Percentiles rank a stretch among this genome's conserved stretches.
These are phyloP conservation scores for Aspergillus floridensis DNA, from an alignment of 2,329 filamentous ascomycete species.

Conservation along the genomic window DNA sequence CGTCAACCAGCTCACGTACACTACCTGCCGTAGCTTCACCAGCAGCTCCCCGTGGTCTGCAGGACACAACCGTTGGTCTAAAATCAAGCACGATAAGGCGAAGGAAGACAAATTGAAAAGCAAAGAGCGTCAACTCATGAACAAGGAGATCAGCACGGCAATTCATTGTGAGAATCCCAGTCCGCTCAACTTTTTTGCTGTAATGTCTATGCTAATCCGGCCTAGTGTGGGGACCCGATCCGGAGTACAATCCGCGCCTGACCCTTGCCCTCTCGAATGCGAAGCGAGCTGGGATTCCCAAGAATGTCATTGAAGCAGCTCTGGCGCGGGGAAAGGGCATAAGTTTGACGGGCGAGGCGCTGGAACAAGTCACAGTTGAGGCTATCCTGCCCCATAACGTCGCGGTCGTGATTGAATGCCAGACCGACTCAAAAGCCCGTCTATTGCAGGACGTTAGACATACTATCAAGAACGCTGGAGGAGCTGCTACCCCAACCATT, in stretches of 20 bases:
- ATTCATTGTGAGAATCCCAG: slow-evolving; percentile 62
- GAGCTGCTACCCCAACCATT: slow-evolving; percentile 67
- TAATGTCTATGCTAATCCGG: slow-evolving; percentile 11
- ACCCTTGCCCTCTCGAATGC: slow-evolving; percentile 70
- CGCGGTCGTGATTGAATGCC: slow-evolving; percentile 77
- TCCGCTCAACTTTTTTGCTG: background rate
- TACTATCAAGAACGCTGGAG: slow-evolving; percentile 69
- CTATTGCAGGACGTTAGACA: slow-evolving; percentile 70
- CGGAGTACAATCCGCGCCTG: slow-evolving; percentile 71
- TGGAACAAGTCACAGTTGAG: slow-evolving; percentile 79
- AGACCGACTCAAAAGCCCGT: slow-evolving; percentile 77
- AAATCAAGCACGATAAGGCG: slow-evolving; percentile 93
- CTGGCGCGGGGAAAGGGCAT: slow-evolving; percentile 86
- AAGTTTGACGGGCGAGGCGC: slow-evolving; percentile 67
- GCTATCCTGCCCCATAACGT: slow-evolving; percentile 71
- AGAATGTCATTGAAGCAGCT: slow-evolving; percentile 77
- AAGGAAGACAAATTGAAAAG: slow-evolving; percentile 75
- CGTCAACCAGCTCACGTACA: slow-evolving; percentile 16
- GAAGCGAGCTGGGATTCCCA: slow-evolving; percentile 83
- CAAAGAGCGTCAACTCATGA: slow-evolving; percentile 64
- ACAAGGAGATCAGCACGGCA: slow-evolving; percentile 70
- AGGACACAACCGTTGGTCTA: slow-evolving; percentile 92
- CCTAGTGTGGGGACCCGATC: slow-evolving; percentile 71
- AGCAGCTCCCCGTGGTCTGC: slow-evolving; percentile 51
- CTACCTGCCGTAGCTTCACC: slow-evolving; percentile 47